Conservation (phyloP, 2,329 filamentous ascomycete species). For the Phyllosticta citriasiana region DNA sequence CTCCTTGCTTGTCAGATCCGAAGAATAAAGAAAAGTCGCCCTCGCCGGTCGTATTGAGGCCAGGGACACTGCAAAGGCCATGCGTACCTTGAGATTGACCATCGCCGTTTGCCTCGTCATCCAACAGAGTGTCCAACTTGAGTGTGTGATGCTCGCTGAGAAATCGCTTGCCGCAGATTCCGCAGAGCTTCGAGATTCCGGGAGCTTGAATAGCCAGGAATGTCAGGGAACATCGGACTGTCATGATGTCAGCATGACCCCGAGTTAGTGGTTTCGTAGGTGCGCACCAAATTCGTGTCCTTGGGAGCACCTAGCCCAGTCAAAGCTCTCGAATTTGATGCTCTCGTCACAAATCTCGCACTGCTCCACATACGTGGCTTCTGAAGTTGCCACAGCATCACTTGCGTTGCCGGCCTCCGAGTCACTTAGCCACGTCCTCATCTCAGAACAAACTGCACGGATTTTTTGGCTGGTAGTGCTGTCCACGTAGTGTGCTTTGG, state of each 20-base stretch:
- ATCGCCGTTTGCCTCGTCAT: neutral
- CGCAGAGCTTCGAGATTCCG: constrained; percentile 43
- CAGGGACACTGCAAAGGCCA: neutral
- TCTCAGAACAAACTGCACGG: constrained; percentile 1
- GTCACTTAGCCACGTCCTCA: constrained; percentile 4
- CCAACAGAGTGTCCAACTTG: neutral
- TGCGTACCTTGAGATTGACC: neutral
- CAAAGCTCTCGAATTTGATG: constrained; percentile 39
- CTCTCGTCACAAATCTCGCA: constrained; percentile 43
- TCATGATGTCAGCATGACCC: constrained; percentile 9
- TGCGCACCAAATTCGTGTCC: constrained; percentile 43
- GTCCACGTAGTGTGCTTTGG: constrained; percentile 1
- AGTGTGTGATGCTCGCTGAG: constrained; percentile 34
- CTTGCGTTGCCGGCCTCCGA: neutral
- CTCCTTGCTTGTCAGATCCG: constrained; percentile 5
- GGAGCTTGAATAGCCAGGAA: constrained; percentile 46
- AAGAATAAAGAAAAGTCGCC: neutral
- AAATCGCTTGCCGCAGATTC: constrained; percentile 41
- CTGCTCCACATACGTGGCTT: constrained; percentile 27
- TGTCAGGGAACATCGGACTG: constrained; percentile 45
- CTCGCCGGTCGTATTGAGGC: neutral
- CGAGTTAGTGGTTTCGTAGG: neutral
- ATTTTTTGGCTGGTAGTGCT: constrained; percentile 3
- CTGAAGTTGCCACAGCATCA: constrained; percentile 2
- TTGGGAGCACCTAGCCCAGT: constrained; percentile 37